Evolutionary conservation across 164 flowering plant species (phyloP), one percentile per base, ranked within the genome.

Genomic region (Hamamelis virginiana): DNA sequence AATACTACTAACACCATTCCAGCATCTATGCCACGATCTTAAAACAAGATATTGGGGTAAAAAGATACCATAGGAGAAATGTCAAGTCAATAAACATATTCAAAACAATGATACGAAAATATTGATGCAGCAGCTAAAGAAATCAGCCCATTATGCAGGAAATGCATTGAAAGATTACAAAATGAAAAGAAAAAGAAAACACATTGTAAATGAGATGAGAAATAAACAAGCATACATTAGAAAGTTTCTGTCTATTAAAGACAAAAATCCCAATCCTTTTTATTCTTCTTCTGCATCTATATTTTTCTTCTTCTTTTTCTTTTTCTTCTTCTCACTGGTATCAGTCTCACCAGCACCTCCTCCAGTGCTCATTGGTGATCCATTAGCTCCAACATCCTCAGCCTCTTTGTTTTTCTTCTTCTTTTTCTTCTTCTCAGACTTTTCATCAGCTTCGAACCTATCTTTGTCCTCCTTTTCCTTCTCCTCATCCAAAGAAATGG

Each of bases 251-350:
- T 33, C 41, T 2, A 33, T 33, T 6, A 33, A 33, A 33, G 63
- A 21, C 46, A 60, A 21, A 60, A 5, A 9, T 22, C 38, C 21
- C 63, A 45, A 60, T 60, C 38, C 41, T 33, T 59, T 38, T 44
- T 76, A 79, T 48, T 74, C 75, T 11, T 71, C 74, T n/a, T 71
- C 83, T 9, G 64, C 74, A 38, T 77, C 81, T 64, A 77, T 74
- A 45, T 72, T 58, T 70, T 78, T 80, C 74, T 81, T 74, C 22
- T 82, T 78, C 71, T 81, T 70, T 50, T 79, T 83, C 69, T 83
- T 78, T 56, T 81, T 80, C 75, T 86, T 86, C 82, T 79, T 82
- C 62, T 86, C 81, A 57, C 83, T 77, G 61, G n/a, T 68, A 41
- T 71, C 77, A 15, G 72, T 67, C 9, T 27, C 80, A 41, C 15